Percentiles rank a stretch among this genome's conserved stretches.
phyloP scores from a whole-genome alignment of 179 eudicot species.

The Corrigiola litoralis region DNA sequence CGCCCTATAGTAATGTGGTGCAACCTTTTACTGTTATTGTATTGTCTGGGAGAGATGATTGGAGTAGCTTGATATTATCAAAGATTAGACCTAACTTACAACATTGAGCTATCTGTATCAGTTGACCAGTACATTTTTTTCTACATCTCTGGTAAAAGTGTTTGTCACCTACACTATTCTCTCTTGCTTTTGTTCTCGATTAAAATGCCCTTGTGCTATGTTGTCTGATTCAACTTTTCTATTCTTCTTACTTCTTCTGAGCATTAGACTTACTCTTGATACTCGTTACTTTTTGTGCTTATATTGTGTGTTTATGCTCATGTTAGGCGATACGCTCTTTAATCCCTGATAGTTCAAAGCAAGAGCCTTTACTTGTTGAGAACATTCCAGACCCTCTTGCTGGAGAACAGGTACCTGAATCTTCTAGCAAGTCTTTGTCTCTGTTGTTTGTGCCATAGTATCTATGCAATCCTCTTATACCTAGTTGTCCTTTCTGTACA shows the following conservation, averaged over 20 bases:
- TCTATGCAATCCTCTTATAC: no score
- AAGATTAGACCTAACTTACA: no score
- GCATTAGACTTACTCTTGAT: background rate
- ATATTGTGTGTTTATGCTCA: constrained; percentile 3
- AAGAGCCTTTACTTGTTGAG: constrained; percentile 77
- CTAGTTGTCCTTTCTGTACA: no score
- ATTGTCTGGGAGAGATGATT: no score
- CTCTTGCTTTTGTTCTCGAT: background rate
- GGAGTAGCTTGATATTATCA: no score
- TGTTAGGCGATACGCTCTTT: constrained; percentile 59
- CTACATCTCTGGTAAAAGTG: background rate
- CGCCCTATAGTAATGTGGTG: no score
- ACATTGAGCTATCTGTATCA: background rate
- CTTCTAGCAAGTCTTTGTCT: background rate
- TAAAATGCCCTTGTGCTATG: background rate
- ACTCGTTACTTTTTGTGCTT: background rate
- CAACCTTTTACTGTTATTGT: no score
- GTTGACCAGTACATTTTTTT: background rate
- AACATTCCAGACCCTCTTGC: constrained; percentile 87
- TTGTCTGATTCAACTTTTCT: background rate
- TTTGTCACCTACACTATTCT: background rate
- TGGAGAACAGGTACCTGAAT: constrained; percentile 79
- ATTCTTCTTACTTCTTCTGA: background rate
- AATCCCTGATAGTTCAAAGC: constrained; percentile 67
- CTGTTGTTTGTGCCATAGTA: background rate